Conservation (phyloP, 257 asterid species). For the Solanum peruvianum region DNA sequence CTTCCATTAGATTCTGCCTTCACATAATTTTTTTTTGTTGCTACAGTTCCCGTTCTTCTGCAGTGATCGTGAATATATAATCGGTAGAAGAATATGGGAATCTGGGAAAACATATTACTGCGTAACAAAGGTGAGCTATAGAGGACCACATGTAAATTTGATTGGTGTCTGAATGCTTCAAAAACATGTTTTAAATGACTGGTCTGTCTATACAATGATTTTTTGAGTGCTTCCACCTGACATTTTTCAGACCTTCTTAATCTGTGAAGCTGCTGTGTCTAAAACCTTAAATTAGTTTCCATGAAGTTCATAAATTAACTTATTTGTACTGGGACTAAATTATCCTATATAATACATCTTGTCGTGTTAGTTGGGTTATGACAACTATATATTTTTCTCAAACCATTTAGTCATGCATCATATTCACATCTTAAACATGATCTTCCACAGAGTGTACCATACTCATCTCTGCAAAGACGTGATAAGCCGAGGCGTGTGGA, state of each 20-base stretch:
- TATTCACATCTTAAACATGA: neutral
- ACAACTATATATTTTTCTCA: neutral
- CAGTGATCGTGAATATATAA: conserved; percentile 79
- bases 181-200: neutral
- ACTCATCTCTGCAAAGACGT: conserved; percentile 55
- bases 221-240: neutral
- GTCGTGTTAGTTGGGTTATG: neutral
- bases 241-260: neutral
- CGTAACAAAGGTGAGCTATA: conserved; percentile 46
- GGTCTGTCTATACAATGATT: neutral
- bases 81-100: conserved; percentile 81
- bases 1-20: conserved; percentile 1
- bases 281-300: neutral
- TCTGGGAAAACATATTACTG: conserved; percentile 49
- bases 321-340: neutral
- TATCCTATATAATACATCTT: neutral
- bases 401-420: neutral
- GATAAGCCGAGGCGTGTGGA: conserved; percentile 91
- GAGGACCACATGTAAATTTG: neutral
- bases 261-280: neutral
- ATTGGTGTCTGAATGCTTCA: neutral
- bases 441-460: conserved; percentile 59
- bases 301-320: neutral
- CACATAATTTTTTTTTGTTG: conserved; percentile 4
- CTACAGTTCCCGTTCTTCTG: conserved; percentile 90